Evolutionary conservation across 2,329 filamentous ascomycete species (phyloP), one percentile per base, ranked within the genome.

Genomic region (Paraphoma sp.): DNA sequence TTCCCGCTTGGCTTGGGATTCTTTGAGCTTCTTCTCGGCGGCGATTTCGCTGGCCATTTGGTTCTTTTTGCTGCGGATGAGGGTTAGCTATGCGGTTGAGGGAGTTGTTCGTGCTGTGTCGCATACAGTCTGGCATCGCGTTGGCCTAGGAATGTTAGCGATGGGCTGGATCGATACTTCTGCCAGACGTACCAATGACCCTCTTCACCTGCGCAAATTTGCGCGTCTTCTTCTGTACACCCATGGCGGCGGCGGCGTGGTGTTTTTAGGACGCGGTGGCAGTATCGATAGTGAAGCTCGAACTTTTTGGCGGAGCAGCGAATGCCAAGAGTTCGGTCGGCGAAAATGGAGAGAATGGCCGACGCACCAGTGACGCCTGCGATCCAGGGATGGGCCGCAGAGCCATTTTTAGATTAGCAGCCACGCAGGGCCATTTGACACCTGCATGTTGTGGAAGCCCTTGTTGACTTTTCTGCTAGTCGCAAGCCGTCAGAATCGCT

Each of bases 201-300:
- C 92, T 85, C 82, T 97, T 96, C 73, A 93, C 87, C 79, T 70
- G 64, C 56, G 88, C 94, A 77, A 97, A 98, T 82, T 97, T 97
- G 81, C 93, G 88, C 51, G 92, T 96, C 77, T 89, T 92, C 82
- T 96, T 97, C 62, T 89, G 87, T 67, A 93, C 87, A 79, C 93
- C 93, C 94, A 97, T 97, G 36, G 59, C 76, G 67, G 64, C 53
- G 57, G 58, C 50, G 56, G 30, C 29, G 56, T 57, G 36, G 50
- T 61, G 53, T 51, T 60, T 53, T 48, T 17, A 49, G 29, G 48
- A 23, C 48, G 36, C 40, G 46, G 30, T 45, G 31, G 42, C 38
- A 38, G 51, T 42, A 53, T 50, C 50, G 55, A 51, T 45, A 49
- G 45, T 11, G 52, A 31, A 30, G 42, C 49, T 48, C 33, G 51